Base-by-base conservation (phyloP, 225 moss, liverwort and hornwort species). In the Marchantia polymorpha region DNA sequence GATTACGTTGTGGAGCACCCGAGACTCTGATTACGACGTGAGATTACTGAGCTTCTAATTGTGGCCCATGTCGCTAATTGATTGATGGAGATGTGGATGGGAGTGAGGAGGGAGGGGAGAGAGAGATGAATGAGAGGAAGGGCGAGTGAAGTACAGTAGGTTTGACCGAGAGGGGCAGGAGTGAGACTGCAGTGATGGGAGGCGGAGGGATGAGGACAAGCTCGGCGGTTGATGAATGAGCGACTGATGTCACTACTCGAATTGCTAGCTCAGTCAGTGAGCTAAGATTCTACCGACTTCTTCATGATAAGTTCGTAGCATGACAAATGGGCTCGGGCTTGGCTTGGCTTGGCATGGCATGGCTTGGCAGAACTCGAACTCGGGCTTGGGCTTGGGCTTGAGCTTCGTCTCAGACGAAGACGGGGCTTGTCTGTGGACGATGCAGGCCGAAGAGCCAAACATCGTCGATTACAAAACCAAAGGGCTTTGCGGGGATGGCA, bases 221-320 rank as follows among this genome's bases (percentile, higher is more conserved):
- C 84, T 84, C 67, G 84, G 80, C 81, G 80, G 72, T 81, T 67
- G 65, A 69, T 77, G 65, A 63, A 26, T 73, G 74, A 66, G 71
- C 80, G 75, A 56, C 70, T 20, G 50, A 68, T 77, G 48, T 48
- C 84, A 77, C 66, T 81, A 49, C 19, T 69, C 75, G 69, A 76
- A 71, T 73, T 13, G 78, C 59, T 79, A 79, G 56, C 69, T 31
- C 52, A 76, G 22, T 61, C 25, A 70, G 69, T 69, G n/a, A 76
- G 52, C 17, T 26, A 80, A 80, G 75, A 83, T 83, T 72, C 59
- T 39, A 64, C 80, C 64, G 53, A 76, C 75, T 83, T 64, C 64
- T 76, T 58, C 12, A 52, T 71, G 14, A 49, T 72, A 13, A 70
- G 63, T 69, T 48, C 69, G 46, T 48, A 7, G 47, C 10, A 46